A percentile compares a stretch with the other conserved stretches of the same genome.
These are phyloP conservation scores for Coemansia sp. DNA, from an alignment of 192 early-diverging fungal genomes.

Conservation along the genomic window DNA sequence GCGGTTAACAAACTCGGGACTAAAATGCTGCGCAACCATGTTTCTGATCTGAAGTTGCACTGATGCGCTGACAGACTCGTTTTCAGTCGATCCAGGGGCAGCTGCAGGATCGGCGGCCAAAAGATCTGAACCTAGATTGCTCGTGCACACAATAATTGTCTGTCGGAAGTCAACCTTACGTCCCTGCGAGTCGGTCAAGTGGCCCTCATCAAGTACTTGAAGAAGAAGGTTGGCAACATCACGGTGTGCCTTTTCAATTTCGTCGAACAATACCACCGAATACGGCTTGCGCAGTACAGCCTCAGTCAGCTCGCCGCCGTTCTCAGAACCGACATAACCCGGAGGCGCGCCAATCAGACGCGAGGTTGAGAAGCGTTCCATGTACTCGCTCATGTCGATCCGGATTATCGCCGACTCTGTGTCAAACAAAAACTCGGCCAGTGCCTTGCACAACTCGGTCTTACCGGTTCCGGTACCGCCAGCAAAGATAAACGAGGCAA, in stretches of 20 bases:
- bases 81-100: constrained; percentile 27
- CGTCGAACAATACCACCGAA: constrained; percentile 74
- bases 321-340: constrained; percentile 77
- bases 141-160: constrained; percentile 80
- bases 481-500: constrained; percentile 78
- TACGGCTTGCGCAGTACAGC: constrained; percentile 77
- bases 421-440: constrained; percentile 76
- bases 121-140: constrained; percentile 72
- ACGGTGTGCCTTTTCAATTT: constrained; percentile 79
- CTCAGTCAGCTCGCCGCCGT: constrained; percentile 76
- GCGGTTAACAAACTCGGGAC: constrained; percentile 77
- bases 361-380: constrained; percentile 69
- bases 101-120: constrained; percentile 55
- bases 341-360: constrained; percentile 78
- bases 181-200: constrained; percentile 74
- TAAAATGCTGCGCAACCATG: constrained; percentile 70
- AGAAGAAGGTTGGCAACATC: constrained; percentile 93
- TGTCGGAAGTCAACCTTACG: constrained; percentile 76
- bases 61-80: constrained; percentile 44
- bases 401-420: constrained; percentile 68
- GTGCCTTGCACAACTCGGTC: constrained; percentile 72
- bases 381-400: constrained; percentile 80
- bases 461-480: constrained; percentile 86
- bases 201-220: constrained; percentile 86
- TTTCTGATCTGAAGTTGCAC: constrained; percentile 64